Base-by-base conservation (phyloP, 2,329 filamentous ascomycete genomes). In the Huntiella bhutanensis region DNA sequence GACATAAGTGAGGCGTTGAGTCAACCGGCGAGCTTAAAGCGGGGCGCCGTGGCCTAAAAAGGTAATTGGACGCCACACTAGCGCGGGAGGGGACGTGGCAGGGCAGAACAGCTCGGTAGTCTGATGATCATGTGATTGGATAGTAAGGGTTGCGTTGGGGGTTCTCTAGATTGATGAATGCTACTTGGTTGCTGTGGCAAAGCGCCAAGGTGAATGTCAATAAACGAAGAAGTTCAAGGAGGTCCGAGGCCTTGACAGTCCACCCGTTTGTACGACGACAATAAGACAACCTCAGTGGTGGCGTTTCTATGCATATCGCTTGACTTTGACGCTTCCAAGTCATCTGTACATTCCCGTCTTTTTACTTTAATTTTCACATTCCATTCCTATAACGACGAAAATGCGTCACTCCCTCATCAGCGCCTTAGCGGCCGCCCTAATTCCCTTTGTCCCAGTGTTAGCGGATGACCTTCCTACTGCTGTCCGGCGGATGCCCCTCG, bases 401-500 rank as follows among this genome's bases (percentile, higher is more conserved):
- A 69, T 69, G 66, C 61, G 58, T 46, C 51, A 60, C 17, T 42
- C 35, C n/a, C 13, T 36, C 11, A 8, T 47, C 19, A 44, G 48
- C 15, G 17, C 48, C n/a, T 41, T 49, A 15, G 48, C 19, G 4
- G 41, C 22, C 15, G 22, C 15, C 7, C 39, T 49, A 17, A 12
- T 33, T 16, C 10, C 36, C 13, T 17, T 33, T 22, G 12, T 36
- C 11, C 22, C 22, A 28, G 39, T 36, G 28, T 53, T 58, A 51
- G 48, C 58, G 2, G 62, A 62, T 32, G 58, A 59, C 22, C 53
- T 61, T 4, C 80, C 80, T 0, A 69, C 72, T 1, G 81, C 73
- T 1, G 67, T 87, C 46, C 73, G 72, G 56, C 86, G 86, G 57
- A 82, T 87, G 73, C 68, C 74, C 41, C 67, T 67, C 4, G 77